These are phyloP conservation scores for Hypoxylon cercidicola DNA, from an alignment of 495 filamentous ascomycete species.

Conservation along the genomic window DNA sequence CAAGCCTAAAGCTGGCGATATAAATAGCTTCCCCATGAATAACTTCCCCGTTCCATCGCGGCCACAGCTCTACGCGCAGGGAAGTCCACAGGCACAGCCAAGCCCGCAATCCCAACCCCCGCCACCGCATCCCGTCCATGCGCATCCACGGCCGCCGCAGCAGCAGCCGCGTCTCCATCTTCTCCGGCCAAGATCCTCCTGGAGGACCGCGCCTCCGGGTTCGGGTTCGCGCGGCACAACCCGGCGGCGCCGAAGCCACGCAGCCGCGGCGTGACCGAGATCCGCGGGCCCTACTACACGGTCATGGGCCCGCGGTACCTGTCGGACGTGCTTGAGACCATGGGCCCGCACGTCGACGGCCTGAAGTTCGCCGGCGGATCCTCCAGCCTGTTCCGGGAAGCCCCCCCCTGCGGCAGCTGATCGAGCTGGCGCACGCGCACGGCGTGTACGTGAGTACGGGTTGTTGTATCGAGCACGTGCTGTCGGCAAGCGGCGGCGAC, in stretches of 20 bases:
- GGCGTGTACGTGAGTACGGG: conserved; percentile 67
- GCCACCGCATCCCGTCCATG: conserved; percentile 5
- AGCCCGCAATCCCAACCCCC: background rate
- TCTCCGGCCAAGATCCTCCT: conserved; percentile 50
- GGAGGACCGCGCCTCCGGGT: conserved; percentile 61
- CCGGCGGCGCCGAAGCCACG: conserved; percentile 61
- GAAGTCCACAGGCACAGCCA: background rate
- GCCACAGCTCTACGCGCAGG: conserved; percentile 18
- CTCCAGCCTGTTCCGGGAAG: conserved; percentile 63
- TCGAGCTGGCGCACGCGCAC: conserved; percentile 64
- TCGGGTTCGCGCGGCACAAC: conserved; percentile 66
- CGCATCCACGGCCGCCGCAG: conserved; percentile 10
- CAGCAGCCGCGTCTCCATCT: background rate
- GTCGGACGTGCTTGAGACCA: conserved; percentile 63
- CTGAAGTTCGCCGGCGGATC: conserved; percentile 69
- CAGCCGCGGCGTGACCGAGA: conserved; percentile 63
- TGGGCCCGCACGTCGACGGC: conserved; percentile 66
- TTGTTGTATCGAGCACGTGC: conserved; percentile 67
- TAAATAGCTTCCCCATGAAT: no score
- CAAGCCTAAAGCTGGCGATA: conserved; percentile 8
- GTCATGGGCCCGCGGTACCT: conserved; percentile 66
- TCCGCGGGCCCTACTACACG: conserved; percentile 66
- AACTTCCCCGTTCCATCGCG: conserved; percentile 24
- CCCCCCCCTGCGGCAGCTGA: conserved; percentile 58
- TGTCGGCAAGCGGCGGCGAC: conserved; percentile 56